These are phyloP conservation scores for Colletotrichum sp. DNA, from an alignment of 2,329 filamentous ascomycete species.

Conservation along the genomic window DNA sequence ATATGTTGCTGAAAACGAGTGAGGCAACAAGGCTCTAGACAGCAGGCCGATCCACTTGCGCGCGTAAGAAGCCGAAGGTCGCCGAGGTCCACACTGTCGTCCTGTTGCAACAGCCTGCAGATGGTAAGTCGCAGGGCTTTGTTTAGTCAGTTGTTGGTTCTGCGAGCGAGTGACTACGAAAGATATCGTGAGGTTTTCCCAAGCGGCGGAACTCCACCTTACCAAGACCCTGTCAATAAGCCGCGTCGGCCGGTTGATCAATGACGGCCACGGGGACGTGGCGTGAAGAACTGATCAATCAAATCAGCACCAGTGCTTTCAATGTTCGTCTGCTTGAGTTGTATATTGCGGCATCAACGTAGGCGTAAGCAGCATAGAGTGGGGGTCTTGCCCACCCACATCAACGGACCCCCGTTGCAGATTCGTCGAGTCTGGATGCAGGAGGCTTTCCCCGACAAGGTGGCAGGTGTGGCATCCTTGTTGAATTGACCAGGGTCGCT, in stretches of 20 bases:
- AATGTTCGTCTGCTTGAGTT: background rate
- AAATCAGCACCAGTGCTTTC: background rate
- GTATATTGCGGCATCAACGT: background rate
- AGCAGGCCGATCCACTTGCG: background rate
- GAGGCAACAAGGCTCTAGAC: background rate
- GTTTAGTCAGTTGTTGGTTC: background rate
- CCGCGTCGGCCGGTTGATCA: background rate
- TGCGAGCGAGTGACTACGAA: background rate
- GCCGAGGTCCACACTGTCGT: background rate
- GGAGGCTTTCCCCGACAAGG: background rate
- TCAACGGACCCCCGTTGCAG: background rate
- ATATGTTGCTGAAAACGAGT: conserved; percentile 7
- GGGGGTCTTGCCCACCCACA: conserved; percentile 5
- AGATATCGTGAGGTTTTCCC: background rate
- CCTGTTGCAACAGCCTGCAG: background rate
- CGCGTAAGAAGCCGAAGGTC: conserved; percentile 8
- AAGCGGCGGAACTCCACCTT: background rate
- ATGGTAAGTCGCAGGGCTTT: background rate
- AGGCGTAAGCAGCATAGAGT: background rate
- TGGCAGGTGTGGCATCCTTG: background rate
- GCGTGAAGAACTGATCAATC: background rate
- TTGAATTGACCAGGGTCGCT: background rate
- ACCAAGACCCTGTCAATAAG: background rate
- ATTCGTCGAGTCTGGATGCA: background rate
- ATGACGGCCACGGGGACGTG: background rate